These are phyloP conservation scores for Boletellus sp. DNA, from an alignment of 768 basidiomycete species.

Conservation along the genomic window DNA sequence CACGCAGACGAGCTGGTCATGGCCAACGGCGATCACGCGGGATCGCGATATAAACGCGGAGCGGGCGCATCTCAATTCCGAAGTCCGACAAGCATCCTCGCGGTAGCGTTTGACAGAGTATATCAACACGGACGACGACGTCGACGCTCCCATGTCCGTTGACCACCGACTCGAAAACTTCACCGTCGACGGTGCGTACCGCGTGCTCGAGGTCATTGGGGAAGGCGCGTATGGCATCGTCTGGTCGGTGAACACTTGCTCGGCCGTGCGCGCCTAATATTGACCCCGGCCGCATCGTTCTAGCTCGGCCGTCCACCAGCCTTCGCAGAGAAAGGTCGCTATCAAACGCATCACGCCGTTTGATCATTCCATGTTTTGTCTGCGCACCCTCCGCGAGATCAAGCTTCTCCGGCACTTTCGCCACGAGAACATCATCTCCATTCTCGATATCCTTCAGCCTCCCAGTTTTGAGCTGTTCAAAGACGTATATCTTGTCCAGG, in stretches of 20 bases:
- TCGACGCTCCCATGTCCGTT: slow-evolving; percentile 15
- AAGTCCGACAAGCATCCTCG: slow-evolving; percentile 18
- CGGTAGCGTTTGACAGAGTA: neutral
- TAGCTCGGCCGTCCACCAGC: slow-evolving; percentile 72
- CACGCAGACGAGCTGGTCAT: slow-evolving; percentile 2
- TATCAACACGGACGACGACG: slow-evolving; percentile 9
- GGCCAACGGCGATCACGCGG: neutral
- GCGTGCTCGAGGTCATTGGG: slow-evolving; percentile 80
- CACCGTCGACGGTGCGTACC: slow-evolving; percentile 54
- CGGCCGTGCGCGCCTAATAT: neutral
- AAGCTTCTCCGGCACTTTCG: slow-evolving; percentile 88
- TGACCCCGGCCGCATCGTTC: slow-evolving; percentile 1
- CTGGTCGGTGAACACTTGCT: slow-evolving; percentile 36
- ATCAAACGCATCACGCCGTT: slow-evolving; percentile 97
- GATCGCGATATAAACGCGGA: neutral
- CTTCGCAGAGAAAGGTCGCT: slow-evolving; percentile 81
- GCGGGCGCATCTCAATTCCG: slow-evolving; percentile 10
- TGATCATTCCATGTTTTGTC: slow-evolving; percentile 91
- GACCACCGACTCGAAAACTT: slow-evolving; percentile 42
- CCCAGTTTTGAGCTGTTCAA: slow-evolving; percentile 71
- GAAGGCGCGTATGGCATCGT: slow-evolving; percentile 97
- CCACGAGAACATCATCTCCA: slow-evolving; percentile 89
- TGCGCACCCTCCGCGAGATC: slow-evolving; percentile 81
- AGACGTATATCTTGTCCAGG: slow-evolving; percentile 76
- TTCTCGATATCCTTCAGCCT: slow-evolving; percentile 90